Base-by-base conservation (phyloP, 768 basidiomycete genomes). In the Boletus rufocinnamomeus region DNA sequence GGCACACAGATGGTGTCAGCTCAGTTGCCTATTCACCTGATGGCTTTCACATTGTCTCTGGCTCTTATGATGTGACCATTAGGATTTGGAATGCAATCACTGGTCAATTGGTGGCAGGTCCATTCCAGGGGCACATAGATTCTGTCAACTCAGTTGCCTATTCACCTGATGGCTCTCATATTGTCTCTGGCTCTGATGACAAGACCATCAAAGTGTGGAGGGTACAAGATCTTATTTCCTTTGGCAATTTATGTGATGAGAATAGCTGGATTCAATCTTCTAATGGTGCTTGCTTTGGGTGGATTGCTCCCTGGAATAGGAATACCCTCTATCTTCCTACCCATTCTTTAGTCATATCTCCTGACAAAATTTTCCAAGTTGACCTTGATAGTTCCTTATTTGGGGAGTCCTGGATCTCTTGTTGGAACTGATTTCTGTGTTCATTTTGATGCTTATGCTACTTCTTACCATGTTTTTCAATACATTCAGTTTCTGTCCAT, bases 61-160 rank as follows among this genome's bases (percentile, higher is more conserved):
- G 30, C 30, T 30, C 27, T 27, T 27, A 27, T 4, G 4, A 4
- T 27, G 4, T 2, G 27, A 27, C 49, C 23, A 28, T 51, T 23
- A 44, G 23, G 9, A 16, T 71, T 23, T 72, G 66, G 68, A 51
- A 63, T 53, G 48, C 41, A 30, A 38, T 30, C 30, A 43, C 55
- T 53, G 44, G 58, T n/a, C n/a, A n/a, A n/a, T n/a, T n/a, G n/a
- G n/a, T n/a, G n/a, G n/a, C n/a, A n/a, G n/a, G n/a, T n/a, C 21
- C 21, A 44, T 14, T 44, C 6, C 43, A 23, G 13, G 43, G 21
- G 21, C 62, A 68, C 21, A 56, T 28, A 32, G 13, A 23, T 6
- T 21, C 6, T 8, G 52, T 66, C 1, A 38, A 4, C 16, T 57
- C 60, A 35, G 56, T 63, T 44, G 56, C 43, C 2, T 54, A 37